phyloP scores from a whole-genome alignment of 2,329 filamentous ascomycete genomes.

The Rugonectria rugulosa region DNA sequence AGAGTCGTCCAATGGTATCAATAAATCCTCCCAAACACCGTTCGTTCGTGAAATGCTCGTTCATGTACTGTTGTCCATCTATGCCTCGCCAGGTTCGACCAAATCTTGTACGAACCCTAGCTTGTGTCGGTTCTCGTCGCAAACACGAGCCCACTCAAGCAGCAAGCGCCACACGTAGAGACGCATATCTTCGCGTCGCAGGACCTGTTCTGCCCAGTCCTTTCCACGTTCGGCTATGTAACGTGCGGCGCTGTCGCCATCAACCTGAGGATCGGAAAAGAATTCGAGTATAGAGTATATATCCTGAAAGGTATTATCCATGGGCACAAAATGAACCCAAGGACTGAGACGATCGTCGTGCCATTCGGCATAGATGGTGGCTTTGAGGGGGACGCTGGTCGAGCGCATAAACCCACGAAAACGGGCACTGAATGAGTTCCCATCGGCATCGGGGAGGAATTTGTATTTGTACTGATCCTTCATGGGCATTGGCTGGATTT shows the following conservation, averaged over 20 bases:
- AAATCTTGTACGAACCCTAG: constrained; percentile 56
- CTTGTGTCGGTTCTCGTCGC: constrained; percentile 52
- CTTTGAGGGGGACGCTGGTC: constrained; percentile 72
- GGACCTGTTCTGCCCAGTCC: constrained; percentile 67
- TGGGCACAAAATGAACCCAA: constrained; percentile 77
- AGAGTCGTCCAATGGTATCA: constrained; percentile 9
- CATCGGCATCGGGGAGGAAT: constrained; percentile 75
- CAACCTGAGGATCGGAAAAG: constrained; percentile 60
- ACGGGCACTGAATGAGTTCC: constrained; percentile 70
- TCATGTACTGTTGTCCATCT: constrained; percentile 13
- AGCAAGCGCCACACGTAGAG: constrained; percentile 70
- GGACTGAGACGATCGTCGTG: constrained; percentile 73
- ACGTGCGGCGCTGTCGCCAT: constrained; percentile 63
- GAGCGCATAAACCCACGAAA: constrained; percentile 70
- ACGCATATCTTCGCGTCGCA: constrained; percentile 71
- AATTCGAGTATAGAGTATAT: constrained; percentile 71
- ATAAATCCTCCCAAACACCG: constrained; percentile 12
- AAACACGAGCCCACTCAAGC: constrained; percentile 63
- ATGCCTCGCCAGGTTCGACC: constrained; percentile 25
- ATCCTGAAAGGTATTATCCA: constrained; percentile 74
- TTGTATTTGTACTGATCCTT: constrained; percentile 64
- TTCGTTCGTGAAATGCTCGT: constrained; percentile 20
- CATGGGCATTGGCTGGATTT: constrained; percentile 49
- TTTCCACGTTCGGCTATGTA: constrained; percentile 67
- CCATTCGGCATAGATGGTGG: constrained; percentile 78